Conservation (phyloP, 495 filamentous ascomycete genomes). For the Hyaloscypha hepaticicola region DNA sequence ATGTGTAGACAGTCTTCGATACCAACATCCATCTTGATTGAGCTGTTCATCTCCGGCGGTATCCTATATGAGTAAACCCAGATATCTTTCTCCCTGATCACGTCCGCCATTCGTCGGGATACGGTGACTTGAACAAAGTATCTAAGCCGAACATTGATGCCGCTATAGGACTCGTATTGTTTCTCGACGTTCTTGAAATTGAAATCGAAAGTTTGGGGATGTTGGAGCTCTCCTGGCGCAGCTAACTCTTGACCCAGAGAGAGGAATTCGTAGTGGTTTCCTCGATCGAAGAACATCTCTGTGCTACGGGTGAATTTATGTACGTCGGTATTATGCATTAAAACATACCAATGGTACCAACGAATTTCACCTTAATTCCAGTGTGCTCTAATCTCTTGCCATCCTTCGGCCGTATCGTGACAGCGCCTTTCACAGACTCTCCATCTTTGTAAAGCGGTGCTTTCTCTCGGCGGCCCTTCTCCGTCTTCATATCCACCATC, state of each 20-base stretch:
- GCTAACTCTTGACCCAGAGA: slow-evolving; percentile 94
- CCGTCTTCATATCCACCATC: slow-evolving; percentile 95
- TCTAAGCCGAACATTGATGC: slow-evolving; percentile 97
- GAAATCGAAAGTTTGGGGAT: slow-evolving; percentile 98
- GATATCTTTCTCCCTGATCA: slow-evolving; percentile 98
- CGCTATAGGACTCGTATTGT: slow-evolving; percentile 99
- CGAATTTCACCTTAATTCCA: slow-evolving; percentile 99
- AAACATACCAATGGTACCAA: slow-evolving; percentile 85
- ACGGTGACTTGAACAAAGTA: slow-evolving; percentile 99
- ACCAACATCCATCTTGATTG: slow-evolving; percentile 99
- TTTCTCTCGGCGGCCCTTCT: slow-evolving; percentile 96
- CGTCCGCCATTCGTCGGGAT: slow-evolving; percentile 93
- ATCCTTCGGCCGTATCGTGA: slow-evolving; percentile 96
- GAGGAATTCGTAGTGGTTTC: slow-evolving; percentile 99
- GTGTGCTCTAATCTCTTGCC: slow-evolving; percentile 97
- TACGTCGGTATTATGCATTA: background rate
- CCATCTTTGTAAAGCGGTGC: slow-evolving; percentile 97
- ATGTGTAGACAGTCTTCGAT: slow-evolving; percentile 99
- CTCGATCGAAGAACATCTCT: slow-evolving; percentile 99
- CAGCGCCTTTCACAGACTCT: slow-evolving; percentile 93
- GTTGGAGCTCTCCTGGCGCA: slow-evolving; percentile 93
- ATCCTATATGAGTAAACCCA: slow-evolving; percentile 99
- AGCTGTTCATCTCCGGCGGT: slow-evolving; percentile 95
- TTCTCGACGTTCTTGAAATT: slow-evolving; percentile 99
- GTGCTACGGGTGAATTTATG: slow-evolving; percentile 8